Evolutionary conservation across 192 early-diverging fungal species (phyloP).

Genomic region (Gonapodya sp.): DNA sequence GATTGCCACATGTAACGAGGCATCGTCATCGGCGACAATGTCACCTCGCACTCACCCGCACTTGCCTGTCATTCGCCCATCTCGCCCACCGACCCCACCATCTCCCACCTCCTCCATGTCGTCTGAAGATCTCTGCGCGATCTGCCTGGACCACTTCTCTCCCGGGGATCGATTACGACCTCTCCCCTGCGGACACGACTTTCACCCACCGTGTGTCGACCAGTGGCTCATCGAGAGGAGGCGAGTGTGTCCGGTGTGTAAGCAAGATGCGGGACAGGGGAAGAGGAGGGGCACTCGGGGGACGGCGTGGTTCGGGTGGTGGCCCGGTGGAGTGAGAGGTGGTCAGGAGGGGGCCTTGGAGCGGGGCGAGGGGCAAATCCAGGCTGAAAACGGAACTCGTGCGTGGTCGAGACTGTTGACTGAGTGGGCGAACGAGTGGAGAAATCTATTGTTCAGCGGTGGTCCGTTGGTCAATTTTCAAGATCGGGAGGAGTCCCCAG

Average conservation of each 20-base stretch:
- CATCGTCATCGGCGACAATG: neutral
- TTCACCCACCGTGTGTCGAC: slow-evolving; percentile 56
- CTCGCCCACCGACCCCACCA: neutral
- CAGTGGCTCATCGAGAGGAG: slow-evolving; percentile 15
- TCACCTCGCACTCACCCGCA: neutral
- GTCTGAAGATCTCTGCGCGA: slow-evolving; percentile 31
- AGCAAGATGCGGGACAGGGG: neutral
- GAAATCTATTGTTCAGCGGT: no score
- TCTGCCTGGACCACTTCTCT: slow-evolving; percentile 62
- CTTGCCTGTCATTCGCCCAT: neutral
- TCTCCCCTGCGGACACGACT: slow-evolving; percentile 50
- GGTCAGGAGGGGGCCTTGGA: no score
- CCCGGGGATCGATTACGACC: slow-evolving; percentile 47
- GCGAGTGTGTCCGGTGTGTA: slow-evolving; percentile 2
- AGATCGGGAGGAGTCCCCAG: no score
- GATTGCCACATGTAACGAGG: no score
- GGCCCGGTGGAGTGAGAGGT: no score
- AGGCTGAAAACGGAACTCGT: no score
- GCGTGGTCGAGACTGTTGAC: no score
- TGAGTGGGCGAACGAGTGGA: no score
- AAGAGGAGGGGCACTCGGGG: neutral
- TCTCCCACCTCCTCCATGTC: neutral
- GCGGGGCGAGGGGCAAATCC: no score
- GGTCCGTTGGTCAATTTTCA: no score
- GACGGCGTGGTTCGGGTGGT: no score